Evolutionary conservation across 1,284 basidiomycete species (phyloP).

Genomic region (Naganishia albida): DNA sequence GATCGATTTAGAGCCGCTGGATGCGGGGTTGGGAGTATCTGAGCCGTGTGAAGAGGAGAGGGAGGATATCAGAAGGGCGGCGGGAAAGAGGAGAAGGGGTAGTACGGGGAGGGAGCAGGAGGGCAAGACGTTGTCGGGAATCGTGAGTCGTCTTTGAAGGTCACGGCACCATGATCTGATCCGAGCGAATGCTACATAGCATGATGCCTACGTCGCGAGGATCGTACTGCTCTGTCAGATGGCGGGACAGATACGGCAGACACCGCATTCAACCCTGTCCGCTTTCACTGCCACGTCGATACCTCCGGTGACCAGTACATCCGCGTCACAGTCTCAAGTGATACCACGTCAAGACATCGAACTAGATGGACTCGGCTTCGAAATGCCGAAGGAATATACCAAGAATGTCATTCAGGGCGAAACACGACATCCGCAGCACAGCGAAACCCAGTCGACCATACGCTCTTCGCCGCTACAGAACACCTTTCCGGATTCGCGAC

Average conservation of each 20-base stretch:
- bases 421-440: too few relatives aligned
- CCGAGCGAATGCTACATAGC: constrained; percentile 8
- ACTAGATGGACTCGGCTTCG: too few relatives aligned
- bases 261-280: neutral
- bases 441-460: neutral
- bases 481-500: neutral
- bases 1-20: constrained; percentile 37
- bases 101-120: constrained; percentile 24
- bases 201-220: constrained; percentile 34
- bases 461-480: neutral
- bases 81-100: constrained; percentile 22
- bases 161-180: neutral
- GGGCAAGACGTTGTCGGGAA: constrained; percentile 31
- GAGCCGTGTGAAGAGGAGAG: constrained; percentile 30
- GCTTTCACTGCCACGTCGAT: neutral
- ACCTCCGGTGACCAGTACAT: neutral
- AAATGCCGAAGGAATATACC: too few relatives aligned
- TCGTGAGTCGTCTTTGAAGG: constrained; percentile 20
- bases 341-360: too few relatives aligned
- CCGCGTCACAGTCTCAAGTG: neutral
- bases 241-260: neutral
- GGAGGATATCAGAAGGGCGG: constrained; percentile 21
- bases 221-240: constrained; percentile 29
- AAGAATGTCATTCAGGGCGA: too few relatives aligned
- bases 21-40: constrained; percentile 19